Evolutionary conservation across 257 asterid species (phyloP), one percentile per base, ranked within the genome.

Genomic region (Jacaranda copaia): DNA sequence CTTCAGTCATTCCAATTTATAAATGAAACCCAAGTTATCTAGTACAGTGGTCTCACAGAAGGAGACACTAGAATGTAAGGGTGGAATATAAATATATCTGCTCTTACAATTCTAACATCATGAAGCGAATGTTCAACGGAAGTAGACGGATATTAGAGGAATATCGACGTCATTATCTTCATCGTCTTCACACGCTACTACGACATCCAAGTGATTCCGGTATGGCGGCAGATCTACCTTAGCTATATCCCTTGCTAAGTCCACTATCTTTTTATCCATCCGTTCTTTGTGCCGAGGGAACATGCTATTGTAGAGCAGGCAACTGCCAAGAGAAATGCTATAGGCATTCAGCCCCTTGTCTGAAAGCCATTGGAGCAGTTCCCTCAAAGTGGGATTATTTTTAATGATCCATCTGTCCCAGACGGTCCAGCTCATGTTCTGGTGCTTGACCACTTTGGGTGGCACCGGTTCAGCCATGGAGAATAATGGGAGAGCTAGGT

Each of bases 381-480:
- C 96, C 77, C 90, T 84, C 72, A 93, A 67, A 16, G 96, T 91
- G 0, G 97, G 98, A 60, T 89, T 87, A 79, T 85, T 77, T 78
- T 62, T 81, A 19, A 93, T 70, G 48, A 86, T 83, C 98, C 98
- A 93, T 57, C 98, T 66, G 79, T 93, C 98, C 98, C 98, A 93
- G 1, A 91, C 91, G 1, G 98, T 91, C 98, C 98, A 93, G 87
- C 88, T 93, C 97, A 87, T 66, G 81, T 86, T 88, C 76, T 66
- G 86, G 81, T 91, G 97, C 87, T 90, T 90, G 72, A 89, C 36
- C 4, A 84, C 85, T 82, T 91, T 91, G 5, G 98, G 94, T 3
- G 92, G 90, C 36, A 91, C 88, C 0, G 98, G 97, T 77, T 93
- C 98, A 0, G 98, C 97, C 74, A 93, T 93, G 78, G 97, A 93